Evolutionary conservation across 768 basidiomycete genomes (phyloP).

Genomic region (Lepiota brunneoincarnata): DNA sequence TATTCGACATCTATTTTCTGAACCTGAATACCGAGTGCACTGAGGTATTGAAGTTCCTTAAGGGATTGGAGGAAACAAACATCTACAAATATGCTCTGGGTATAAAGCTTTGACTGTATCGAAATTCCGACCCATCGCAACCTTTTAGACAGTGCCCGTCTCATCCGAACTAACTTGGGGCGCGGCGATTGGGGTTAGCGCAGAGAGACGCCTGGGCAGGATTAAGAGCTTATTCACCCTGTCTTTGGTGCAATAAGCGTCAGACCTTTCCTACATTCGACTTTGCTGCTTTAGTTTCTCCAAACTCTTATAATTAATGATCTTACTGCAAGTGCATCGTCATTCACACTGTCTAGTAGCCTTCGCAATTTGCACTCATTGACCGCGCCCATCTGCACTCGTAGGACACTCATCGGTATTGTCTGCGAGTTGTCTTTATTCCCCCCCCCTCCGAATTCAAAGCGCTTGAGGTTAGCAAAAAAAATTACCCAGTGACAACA

Average conservation of each 20-base stretch:
- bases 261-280: conserved; percentile 65
- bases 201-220: conserved; percentile 52
- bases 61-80: too few species aligned
- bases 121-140: conserved; percentile 37
- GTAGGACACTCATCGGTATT: too few species aligned
- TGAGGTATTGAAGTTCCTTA: too few species aligned
- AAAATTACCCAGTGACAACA: not conserved
- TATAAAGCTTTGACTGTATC: not conserved
- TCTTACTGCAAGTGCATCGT: not conserved
- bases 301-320: not conserved
- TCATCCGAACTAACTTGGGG: conserved; percentile 37
- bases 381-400: too few species aligned
- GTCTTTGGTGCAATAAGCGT: conserved; percentile 53
- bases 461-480: not conserved
- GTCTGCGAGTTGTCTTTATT: too few species aligned
- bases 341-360: not conserved
- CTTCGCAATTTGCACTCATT: too few species aligned
- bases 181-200: conserved; percentile 74
- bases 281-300: not conserved
- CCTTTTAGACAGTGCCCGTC: conserved; percentile 76
- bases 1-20: too few species aligned
- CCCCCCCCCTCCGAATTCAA: too few species aligned
- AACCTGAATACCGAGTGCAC: too few species aligned
- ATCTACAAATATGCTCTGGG: not conserved
- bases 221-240: conserved; percentile 58